Base-by-base conservation (phyloP, 73 alveolate species). In the Uronychia setigera region DNA sequence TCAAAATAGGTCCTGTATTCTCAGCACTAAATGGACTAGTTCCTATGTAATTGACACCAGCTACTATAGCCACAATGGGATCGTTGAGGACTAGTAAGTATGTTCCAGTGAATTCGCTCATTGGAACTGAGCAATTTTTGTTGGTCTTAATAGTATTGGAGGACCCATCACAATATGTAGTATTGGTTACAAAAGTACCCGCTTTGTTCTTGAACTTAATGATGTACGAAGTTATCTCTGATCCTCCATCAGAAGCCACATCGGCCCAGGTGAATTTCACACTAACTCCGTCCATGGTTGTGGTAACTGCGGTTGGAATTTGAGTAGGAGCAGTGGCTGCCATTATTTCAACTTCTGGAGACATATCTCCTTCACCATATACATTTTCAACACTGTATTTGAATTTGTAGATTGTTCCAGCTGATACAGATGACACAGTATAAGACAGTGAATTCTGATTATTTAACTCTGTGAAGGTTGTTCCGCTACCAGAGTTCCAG, bases 331-430 rank as follows among this genome's bases (percentile, higher is more conserved):
- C 58, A 28, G 29, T 30, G 11, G 91, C 91, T 84, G 82, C 30
- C 13, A 88, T 27, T 29, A 88, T 30, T 31, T 5, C 46, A 19
- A 76, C 31, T 25, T 31, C 83, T 25, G 78, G 67, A 33, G 91
- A 82, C 59, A 32, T 32, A n/a, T 1, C 60, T 9, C 75, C 84
- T 90, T 90, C 81, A 14, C 94, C 94, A 27, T 82, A 79, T 35
- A 46, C 77, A 81, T 88, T 88, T 26, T 27, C 25, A 0, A 87
- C 94, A 25, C 87, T 27, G 77, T 88, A 88, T 81, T 83, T 82
- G 80, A 81, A 88, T 80, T 88, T 77, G 60, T 89, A 78, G 32
- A 31, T 31, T 33, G 33, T 31, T 33, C 95, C 95, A 0, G 90
- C 30, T 35, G 86, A 57, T 1, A 89, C 77, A 1, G 79, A 79